Evolutionary conservation across 2,329 filamentous ascomycete species (phyloP), one percentile per base, ranked within the genome.

Genomic region (Venturia effusa): DNA sequence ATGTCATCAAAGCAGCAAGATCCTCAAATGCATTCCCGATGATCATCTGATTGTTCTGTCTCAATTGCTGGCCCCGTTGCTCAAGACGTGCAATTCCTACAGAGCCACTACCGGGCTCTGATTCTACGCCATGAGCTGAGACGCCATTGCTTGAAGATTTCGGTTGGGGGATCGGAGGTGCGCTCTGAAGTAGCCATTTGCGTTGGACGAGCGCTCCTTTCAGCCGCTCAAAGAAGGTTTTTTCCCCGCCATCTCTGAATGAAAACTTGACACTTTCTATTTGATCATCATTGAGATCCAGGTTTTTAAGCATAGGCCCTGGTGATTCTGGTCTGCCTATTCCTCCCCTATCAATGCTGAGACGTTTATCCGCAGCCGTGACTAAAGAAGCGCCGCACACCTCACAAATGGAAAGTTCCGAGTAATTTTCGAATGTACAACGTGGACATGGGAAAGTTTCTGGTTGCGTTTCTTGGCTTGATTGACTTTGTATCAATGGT

Each of bases 1-100:
- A 97, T 3, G 92, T 91, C 93, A 97, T 99, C 43, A 99, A 81
- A 3, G 94, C 92, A 73, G 97, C 93, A 0, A 99, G 83, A 71
- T 99, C 94, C 73, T 97, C 93, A 70, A 99, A 99, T 0, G 94
- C 92, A 68, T 85, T 92, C 32, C 93, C 93, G 67, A 99, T 96
- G 61, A 97, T 87, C 11, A 91, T 77, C 74, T 97, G 92, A 69
- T 97, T 97, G 74, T 96, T 96, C 77, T 90, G 93, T 64, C 91
- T 88, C 71, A 92, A 84, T 69, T 92, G 90, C 6, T 93, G 77
- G 0, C 91, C 90, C 66, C 92, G 85, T 70, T 91, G 88, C 74
- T 99, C 94, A 1, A 99, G 81, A 0, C 92, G 93, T 11, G 93
- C 93, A 69, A 99, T 97, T 2, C 94, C 94, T 4, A 91, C 90